phyloP scores from a whole-genome alignment of 169 alveolate species.

The Plasmodium fragile region DNA sequence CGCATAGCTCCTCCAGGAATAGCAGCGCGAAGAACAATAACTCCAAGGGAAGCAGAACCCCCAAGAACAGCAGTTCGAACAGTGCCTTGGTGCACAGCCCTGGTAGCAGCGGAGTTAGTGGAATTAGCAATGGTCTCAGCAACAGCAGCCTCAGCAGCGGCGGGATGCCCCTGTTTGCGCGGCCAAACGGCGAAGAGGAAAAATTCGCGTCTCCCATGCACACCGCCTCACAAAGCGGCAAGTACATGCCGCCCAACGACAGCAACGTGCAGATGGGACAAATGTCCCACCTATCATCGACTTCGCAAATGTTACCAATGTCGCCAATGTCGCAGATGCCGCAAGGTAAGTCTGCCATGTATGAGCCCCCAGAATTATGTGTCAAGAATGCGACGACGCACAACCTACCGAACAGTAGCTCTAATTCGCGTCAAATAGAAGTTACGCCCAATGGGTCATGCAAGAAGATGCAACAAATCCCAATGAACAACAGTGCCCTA shows the following conservation, averaged over 20 bases:
- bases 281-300: background rate
- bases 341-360: background rate
- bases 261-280: background rate
- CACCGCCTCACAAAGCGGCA: constrained; percentile 8
- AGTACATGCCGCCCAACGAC: constrained; percentile 18
- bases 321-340: background rate
- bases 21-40: background rate
- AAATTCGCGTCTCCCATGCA: constrained; percentile 12
- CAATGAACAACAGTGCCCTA: constrained; percentile 31
- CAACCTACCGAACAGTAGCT: background rate
- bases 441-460: constrained; percentile 15
- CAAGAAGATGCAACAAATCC: constrained; percentile 1
- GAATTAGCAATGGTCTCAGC: background rate
- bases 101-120: background rate
- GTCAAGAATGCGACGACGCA: constrained; percentile 1
- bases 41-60: background rate
- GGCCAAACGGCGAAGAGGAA: constrained; percentile 33
- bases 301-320: background rate
- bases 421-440: constrained; percentile 15
- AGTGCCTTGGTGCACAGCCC: background rate
- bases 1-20: background rate
- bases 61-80: background rate
- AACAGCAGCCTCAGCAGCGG: background rate
- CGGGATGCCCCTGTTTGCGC: background rate
- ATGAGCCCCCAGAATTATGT: constrained; percentile 9